A percentile compares a stretch with the other conserved stretches of the same genome.
Evolutionary conservation across 768 basidiomycete species (phyloP).

Genomic region (Lactarius indigo): DNA sequence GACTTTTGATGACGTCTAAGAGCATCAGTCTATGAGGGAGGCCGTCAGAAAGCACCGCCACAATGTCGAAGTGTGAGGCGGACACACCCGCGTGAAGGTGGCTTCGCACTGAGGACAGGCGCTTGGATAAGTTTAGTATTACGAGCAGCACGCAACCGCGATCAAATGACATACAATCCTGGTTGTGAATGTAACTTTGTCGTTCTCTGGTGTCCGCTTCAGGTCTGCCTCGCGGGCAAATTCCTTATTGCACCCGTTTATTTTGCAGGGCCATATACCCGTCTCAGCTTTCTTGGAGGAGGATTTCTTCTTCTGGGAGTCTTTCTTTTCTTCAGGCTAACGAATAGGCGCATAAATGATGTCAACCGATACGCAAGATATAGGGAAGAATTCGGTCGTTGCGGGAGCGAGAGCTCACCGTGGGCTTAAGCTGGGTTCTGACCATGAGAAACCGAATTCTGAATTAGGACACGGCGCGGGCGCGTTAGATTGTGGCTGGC

Average conservation of each 20-base stretch:
- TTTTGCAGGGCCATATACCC: conserved; percentile 74
- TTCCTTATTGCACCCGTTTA: conserved; percentile 77
- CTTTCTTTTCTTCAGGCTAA: conserved; percentile 43
- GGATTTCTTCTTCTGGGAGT: conserved; percentile 39
- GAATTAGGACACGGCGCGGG: conserved; percentile 2
- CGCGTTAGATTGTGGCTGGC: conserved; percentile 23
- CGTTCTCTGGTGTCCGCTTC: conserved; percentile 76
- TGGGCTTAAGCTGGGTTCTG: conserved; percentile 29
- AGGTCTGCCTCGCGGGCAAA: conserved; percentile 81
- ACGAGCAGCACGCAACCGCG: conserved; percentile 29
- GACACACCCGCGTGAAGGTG: conserved; percentile 70
- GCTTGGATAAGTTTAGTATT: conserved; percentile 36
- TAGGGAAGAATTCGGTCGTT: conserved; percentile 29
- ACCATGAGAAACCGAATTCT: conserved; percentile 26
- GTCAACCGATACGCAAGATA: conserved; percentile 15
- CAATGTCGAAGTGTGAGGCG: neutral
- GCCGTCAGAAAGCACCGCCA: neutral
- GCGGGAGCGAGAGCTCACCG: conserved; percentile 35
- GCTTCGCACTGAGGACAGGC: conserved; percentile 79
- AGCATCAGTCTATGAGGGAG: conserved; percentile 61
- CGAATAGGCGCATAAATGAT: conserved; percentile 22
- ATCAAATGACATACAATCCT: conserved; percentile 50
- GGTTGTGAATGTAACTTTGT: conserved; percentile 75
- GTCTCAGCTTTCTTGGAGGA: conserved; percentile 45
- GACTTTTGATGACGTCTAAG: conserved; percentile 78